Evolutionary conservation across 176 grass and related monocot genomes (phyloP).

Genomic region (Oryza brachyantha): DNA sequence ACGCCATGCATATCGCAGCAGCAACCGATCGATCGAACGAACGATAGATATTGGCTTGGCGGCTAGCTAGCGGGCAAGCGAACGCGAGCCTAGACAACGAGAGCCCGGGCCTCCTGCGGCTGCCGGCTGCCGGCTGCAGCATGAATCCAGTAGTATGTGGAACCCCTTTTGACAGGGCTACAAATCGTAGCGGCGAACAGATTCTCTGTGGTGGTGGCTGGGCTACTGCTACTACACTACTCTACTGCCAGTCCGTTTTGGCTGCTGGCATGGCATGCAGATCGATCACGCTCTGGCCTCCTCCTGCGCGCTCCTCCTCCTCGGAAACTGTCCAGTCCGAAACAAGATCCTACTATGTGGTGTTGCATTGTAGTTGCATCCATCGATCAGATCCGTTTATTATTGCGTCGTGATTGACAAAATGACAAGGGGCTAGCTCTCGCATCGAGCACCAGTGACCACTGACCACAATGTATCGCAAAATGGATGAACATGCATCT

Average conservation of each 20-base stretch:
- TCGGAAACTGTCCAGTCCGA: neutral
- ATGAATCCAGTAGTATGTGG: neutral
- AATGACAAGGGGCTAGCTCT: neutral
- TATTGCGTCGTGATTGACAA: neutral
- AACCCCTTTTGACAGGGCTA: constrained; percentile 10
- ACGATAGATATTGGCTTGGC: too few relatives aligned
- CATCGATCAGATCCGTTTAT: neutral
- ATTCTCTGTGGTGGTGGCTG: neutral
- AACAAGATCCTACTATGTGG: too few relatives aligned
- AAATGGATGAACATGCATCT: too few relatives aligned
- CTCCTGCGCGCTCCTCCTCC: neutral
- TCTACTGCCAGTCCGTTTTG: neutral
- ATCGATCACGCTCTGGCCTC: neutral
- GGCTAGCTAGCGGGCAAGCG: too few relatives aligned
- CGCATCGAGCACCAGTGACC: too few relatives aligned
- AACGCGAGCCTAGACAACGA: neutral
- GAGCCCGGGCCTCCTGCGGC: neutral
- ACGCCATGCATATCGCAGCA: neutral
- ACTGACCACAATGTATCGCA: too few relatives aligned
- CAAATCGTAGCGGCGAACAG: constrained; percentile 3
- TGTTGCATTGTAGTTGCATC: too few relatives aligned
- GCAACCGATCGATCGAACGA: neutral
- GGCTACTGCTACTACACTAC: too few relatives aligned
- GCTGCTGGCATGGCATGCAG: neutral
- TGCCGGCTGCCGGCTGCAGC: neutral